A percentile compares a stretch with the other conserved stretches of the same genome.
Evolutionary conservation across 2,329 filamentous ascomycete genomes (phyloP).

Genomic region (Stachybotrys chlorohalonatus): DNA sequence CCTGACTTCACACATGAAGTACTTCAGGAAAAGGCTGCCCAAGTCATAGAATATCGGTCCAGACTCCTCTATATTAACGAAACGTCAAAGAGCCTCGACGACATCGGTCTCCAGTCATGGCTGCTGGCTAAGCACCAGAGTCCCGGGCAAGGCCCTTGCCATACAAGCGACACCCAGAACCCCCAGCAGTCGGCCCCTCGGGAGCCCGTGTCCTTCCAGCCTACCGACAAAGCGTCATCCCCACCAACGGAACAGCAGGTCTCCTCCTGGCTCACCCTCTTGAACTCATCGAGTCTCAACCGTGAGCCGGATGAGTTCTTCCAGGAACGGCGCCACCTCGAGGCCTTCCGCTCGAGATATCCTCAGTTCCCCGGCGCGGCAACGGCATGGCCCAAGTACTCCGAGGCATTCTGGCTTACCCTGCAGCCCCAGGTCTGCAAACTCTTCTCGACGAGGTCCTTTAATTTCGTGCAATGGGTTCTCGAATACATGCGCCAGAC

Average conservation of each 20-base stretch:
- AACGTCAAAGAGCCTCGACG: not conserved
- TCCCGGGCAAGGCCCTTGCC: too few relatives aligned
- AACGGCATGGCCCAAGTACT: conserved; percentile 15
- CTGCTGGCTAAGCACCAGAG: not conserved
- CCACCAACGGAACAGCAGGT: conserved; percentile 1
- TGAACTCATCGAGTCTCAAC: conserved; percentile 11
- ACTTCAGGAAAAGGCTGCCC: not conserved
- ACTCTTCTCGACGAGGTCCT: conserved; percentile 17
- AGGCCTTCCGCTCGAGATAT: conserved; percentile 10
- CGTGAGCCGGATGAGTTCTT: conserved; percentile 18
- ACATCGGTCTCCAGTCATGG: not conserved
- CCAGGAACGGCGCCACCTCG: conserved; percentile 11
- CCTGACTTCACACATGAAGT: not conserved
- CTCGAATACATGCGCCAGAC: conserved; percentile 22
- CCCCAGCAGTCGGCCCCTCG: not conserved
- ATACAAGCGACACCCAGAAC: not conserved
- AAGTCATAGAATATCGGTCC: not conserved
- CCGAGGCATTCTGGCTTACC: conserved; percentile 16
- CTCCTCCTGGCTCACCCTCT: conserved; percentile 9
- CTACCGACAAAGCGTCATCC: not conserved
- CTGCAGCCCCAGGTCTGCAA: conserved; percentile 13
- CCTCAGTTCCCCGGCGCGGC: conserved; percentile 18
- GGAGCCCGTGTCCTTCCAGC: not conserved
- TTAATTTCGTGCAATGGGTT: conserved; percentile 26
- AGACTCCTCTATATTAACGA: not conserved